phyloP scores from a whole-genome alignment of 345 rosid species.

The Salix dunnii region DNA sequence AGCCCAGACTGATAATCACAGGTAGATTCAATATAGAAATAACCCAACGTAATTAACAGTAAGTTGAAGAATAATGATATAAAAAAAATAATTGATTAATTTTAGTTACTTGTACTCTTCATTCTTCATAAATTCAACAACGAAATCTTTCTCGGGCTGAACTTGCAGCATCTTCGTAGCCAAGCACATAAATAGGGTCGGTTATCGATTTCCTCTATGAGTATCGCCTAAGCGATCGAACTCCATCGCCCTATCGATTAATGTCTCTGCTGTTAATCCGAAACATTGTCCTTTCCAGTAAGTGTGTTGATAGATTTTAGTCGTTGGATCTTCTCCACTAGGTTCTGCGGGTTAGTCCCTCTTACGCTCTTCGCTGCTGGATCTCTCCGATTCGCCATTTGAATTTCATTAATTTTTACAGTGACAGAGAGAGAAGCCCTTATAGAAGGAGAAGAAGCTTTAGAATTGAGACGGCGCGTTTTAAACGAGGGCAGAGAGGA shows the following conservation, averaged over 20 bases:
- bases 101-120: constrained; percentile 77
- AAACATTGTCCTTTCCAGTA: constrained; percentile 96
- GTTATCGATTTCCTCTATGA: constrained; percentile 76
- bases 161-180: constrained; percentile 90
- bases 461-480: neutral
- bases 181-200: constrained; percentile 79
- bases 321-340: constrained; percentile 74
- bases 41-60: neutral
- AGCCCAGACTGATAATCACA: neutral
- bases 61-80: neutral
- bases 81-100: neutral
- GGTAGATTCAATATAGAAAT: neutral
- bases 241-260: constrained; percentile 91
- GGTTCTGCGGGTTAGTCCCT: constrained; percentile 86
- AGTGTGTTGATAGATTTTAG: constrained; percentile 77
- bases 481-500: neutral
- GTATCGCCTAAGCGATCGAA: constrained; percentile 87
- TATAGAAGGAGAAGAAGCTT: neutral
- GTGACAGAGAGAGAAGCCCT: neutral
- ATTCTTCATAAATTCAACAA: constrained; percentile 83
- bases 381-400: constrained; percentile 85
- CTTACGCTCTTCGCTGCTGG: constrained; percentile 80
- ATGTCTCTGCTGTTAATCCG: constrained; percentile 83
- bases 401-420: neutral
- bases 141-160: constrained; percentile 91